Percentiles rank a stretch among this genome's conserved stretches.
Conservation (phyloP, 305 asterid species). For the Petunia hybrid region DNA sequence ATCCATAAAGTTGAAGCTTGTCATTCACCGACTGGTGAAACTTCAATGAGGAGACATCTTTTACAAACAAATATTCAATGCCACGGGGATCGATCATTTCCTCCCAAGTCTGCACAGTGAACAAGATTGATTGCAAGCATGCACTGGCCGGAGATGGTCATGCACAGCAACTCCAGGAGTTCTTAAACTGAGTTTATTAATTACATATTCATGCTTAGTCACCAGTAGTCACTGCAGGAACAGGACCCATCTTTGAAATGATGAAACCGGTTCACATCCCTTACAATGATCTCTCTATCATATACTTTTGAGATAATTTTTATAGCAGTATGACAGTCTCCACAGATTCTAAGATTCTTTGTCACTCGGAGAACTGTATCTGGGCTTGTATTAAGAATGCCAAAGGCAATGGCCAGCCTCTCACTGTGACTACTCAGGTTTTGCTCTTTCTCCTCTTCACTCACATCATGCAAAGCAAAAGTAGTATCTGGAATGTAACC, state of each 20-base stretch:
- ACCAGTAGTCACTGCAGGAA: constrained; percentile 86
- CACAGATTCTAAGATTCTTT: constrained; percentile 82
- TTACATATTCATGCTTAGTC: constrained; percentile 29
- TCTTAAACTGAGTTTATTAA: neutral
- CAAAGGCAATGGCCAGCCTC: constrained; percentile 83
- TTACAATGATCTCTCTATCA: constrained; percentile 69
- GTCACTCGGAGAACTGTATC: constrained; percentile 63
- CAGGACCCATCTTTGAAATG: constrained; percentile 71
- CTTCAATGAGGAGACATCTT: neutral
- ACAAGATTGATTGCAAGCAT: neutral
- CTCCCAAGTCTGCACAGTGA: neutral
- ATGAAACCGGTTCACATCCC: constrained; percentile 84
- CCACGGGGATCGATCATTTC: neutral
- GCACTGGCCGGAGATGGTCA: neutral
- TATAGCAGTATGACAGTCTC: constrained; percentile 75
- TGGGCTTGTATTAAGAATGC: constrained; percentile 61
- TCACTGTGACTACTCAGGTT: constrained; percentile 67
- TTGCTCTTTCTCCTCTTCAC: constrained; percentile 77
- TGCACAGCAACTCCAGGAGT: neutral
- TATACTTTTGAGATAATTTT: constrained; percentile 63
- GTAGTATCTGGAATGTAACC: constrained; percentile 75
- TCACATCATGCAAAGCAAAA: constrained; percentile 72
- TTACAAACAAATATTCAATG: neutral
- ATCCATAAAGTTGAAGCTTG: neutral
- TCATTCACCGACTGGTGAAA: neutral